Base-by-base conservation (phyloP, 768 basidiomycete species). In the Kwoniella mangroviensis region DNA sequence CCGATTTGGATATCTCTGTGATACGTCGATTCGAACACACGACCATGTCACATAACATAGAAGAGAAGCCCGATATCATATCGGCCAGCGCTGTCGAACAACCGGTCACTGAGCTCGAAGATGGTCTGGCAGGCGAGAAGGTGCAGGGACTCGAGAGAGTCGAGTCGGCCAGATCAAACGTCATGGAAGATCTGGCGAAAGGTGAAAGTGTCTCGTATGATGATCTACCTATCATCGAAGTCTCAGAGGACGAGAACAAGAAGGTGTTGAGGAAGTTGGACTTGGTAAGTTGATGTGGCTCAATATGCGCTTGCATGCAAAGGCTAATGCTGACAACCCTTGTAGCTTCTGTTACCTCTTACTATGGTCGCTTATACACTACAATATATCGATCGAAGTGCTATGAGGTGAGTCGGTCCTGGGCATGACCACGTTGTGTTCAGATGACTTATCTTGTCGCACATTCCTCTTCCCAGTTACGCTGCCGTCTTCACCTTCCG, bases 371-470 rank as follows among this genome's bases (percentile, higher is more conserved):
- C 74, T 13, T 75, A 75, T 53, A 73, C 72, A 10, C 34, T 75
- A 43, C 73, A 73, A 59, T 77, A 77, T 45, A 69, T 77, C 55
- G 76, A 77, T 59, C 70, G 74, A 65, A 71, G 69, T 21, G 76
- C 76, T 4, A 75, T 77, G 73, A 72, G 73, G 68, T 69, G 53
- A 43, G 67, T 63, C 22, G 24, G 34, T 34, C 9, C 34, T 66
- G 17, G 63, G n/a, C 54, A 28, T 54, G 22, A 41, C 42, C 19
- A 22, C 22, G 24, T 15, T 52, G n/a, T 41, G 10, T 63, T 13
- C 45, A 49, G 40, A 26, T 11, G 28, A 19, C n/a, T 24, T 49
- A 10, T 13, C 21, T 12, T 15, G 13, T 45, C 49, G 21, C 45
- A 22, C 61, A n/a, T 9, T 45, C 60, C 4, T 49, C 34, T 34